Conservation (phyloP, 2,329 filamentous ascomycete genomes). For the Aaosphaeria arxii region DNA sequence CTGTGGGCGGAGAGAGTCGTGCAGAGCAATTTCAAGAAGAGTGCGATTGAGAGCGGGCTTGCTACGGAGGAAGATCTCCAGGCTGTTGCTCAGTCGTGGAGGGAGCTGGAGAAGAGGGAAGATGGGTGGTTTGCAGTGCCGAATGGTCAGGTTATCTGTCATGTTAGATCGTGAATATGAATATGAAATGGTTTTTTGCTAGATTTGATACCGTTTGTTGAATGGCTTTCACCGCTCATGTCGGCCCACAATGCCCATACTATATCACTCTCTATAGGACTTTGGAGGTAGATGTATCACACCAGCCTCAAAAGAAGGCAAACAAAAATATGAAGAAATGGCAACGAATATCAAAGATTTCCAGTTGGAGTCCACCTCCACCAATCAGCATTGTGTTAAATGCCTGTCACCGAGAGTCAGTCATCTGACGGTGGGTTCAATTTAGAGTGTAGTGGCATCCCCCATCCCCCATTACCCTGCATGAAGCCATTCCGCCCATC, state of each 20-base stretch:
- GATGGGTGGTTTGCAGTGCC: conserved; percentile 42
- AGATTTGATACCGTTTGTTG: neutral
- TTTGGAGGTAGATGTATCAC: no score
- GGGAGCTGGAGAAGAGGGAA: conserved; percentile 40
- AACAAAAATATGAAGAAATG: no score
- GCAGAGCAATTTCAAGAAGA: conserved; percentile 34
- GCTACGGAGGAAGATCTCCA: conserved; percentile 40
- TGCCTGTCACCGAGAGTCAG: neutral
- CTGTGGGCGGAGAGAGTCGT: conserved; percentile 37
- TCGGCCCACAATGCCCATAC: neutral
- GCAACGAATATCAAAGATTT: no score
- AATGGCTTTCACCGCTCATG: neutral
- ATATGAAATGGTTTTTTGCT: neutral
- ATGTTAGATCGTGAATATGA: conserved; percentile 9
- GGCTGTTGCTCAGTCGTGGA: conserved; percentile 37
- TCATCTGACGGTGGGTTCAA: neutral
- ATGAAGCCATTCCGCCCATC: neutral
- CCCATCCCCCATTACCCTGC: neutral
- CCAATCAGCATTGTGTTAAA: no score
- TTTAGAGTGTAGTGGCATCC: neutral
- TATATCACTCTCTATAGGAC: neutral
- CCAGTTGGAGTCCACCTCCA: no score
- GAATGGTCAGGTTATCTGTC: conserved; percentile 42
- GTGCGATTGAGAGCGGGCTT: conserved; percentile 35
- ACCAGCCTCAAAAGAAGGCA: no score